Base-by-base conservation (phyloP, 768 basidiomycete genomes). In the Leucocoprinus sp. region DNA sequence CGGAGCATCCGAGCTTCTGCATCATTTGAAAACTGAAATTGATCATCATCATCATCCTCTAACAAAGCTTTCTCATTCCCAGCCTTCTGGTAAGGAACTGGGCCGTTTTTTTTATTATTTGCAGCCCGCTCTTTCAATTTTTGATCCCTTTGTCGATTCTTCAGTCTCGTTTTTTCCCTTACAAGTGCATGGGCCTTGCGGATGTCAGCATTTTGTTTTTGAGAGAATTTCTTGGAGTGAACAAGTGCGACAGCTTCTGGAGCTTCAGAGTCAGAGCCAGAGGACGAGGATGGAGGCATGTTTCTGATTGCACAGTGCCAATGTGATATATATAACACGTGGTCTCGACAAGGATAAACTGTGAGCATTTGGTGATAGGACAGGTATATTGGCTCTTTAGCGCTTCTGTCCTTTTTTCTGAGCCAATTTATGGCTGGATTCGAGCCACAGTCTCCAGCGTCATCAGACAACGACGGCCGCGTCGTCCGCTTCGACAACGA, bases 401-500 rank as follows among this genome's bases (percentile, higher is more conserved):
- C n/a, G n/a, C n/a, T n/a, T n/a, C n/a, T n/a, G n/a, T n/a, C n/a
- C n/a, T n/a, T n/a, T n/a, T n/a, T n/a, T n/a, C n/a, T n/a, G n/a
- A n/a, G n/a, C n/a, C n/a, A n/a, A n/a, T n/a, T n/a, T n/a, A n/a
- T n/a, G n/a, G n/a, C n/a, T n/a, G n/a, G n/a, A n/a, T n/a, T n/a
- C n/a, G n/a, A n/a, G n/a, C n/a, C n/a, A n/a, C n/a, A 22, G 36
- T 18, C 38, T 31, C 24, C n/a, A 12, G 12, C 37, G 18, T 6
- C 23, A 26, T 19, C 27, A 39, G 17, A 12, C 37, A 36, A 24
- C n/a, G 43, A 37, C 17, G 18, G 23, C 48, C 64, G 67, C 41
- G 52, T 68, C 18, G 86, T 88, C 3, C 74, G 85, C 45, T 89
- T 89, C 62, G 76, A 88, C 66, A 66, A 69, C 43, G 73, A 82